These are phyloP conservation scores for Diplodia corticola DNA, from an alignment of 2,329 filamentous ascomycete species.

Conservation along the genomic window DNA sequence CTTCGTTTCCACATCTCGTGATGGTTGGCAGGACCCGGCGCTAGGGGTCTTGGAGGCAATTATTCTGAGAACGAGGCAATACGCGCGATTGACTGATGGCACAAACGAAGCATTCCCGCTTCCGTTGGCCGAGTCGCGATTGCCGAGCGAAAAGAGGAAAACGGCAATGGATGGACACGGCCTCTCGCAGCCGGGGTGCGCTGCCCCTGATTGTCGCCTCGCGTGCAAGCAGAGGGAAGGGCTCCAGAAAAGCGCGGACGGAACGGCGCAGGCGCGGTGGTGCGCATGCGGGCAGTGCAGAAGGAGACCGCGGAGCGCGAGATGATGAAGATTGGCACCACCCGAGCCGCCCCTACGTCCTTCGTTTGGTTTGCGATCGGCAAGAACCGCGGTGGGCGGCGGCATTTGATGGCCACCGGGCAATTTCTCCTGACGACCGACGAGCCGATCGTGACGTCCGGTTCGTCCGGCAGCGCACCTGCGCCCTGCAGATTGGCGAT, in stretches of 20 bases:
- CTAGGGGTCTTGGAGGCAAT: neutral
- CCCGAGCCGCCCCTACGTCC: neutral
- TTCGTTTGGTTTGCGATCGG: neutral
- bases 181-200: neutral
- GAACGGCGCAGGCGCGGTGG: neutral
- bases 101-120: neutral
- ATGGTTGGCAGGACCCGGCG: neutral
- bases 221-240: neutral
- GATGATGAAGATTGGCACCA: conserved; percentile 13
- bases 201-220: conserved; percentile 14
- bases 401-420: neutral
- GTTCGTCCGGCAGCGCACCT: neutral
- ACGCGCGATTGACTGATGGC: neutral
- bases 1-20: conserved; percentile 1
- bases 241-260: conserved; percentile 12
- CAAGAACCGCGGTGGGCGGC: neutral
- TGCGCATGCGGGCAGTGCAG: conserved; percentile 7
- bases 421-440: conserved; percentile 3
- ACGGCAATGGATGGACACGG: neutral
- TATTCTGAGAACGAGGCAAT: neutral
- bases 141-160: neutral
- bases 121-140: neutral
- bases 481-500: neutral
- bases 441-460: conserved; percentile 7
- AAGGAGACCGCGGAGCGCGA: conserved; percentile 4